phyloP scores from a whole-genome alignment of 2,329 filamentous ascomycete genomes.

The Leptosphaerulina australis region DNA sequence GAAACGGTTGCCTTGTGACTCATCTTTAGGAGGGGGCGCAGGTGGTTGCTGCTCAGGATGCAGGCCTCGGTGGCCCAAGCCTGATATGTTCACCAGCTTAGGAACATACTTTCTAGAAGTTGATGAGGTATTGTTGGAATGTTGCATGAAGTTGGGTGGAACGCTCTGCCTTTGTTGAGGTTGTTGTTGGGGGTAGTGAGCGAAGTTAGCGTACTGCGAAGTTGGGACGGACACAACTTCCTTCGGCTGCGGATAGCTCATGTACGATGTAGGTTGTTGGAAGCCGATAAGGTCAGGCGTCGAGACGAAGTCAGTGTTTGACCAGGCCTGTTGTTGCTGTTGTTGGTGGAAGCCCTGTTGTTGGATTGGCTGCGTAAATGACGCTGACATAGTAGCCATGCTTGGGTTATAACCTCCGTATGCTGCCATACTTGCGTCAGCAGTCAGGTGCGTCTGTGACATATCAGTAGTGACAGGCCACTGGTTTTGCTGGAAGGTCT shows the following conservation, averaged over 20 bases:
- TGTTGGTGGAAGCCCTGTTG: constrained; percentile 41
- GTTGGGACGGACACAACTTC: constrained; percentile 43
- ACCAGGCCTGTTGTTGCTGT: constrained; percentile 39
- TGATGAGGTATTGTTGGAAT: constrained; percentile 27
- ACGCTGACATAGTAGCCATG: constrained; percentile 40
- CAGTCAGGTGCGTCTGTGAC: constrained; percentile 35
- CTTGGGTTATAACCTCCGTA: constrained; percentile 38
- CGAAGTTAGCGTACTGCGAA: constrained; percentile 44
- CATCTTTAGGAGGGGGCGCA: constrained; percentile 45
- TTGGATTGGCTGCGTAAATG: constrained; percentile 41
- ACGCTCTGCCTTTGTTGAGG: constrained; percentile 40
- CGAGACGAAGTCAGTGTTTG: constrained; percentile 44
- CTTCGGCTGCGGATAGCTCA: constrained; percentile 41
- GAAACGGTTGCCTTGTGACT: constrained; percentile 42
- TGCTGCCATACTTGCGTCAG: constrained; percentile 37
- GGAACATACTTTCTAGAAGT: constrained; percentile 41
- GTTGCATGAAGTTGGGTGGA: constrained; percentile 44
- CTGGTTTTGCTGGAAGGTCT: constrained; percentile 35
- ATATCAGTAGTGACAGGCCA: constrained; percentile 47
- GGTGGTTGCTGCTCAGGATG: constrained; percentile 43
- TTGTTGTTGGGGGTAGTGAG: constrained; percentile 31
- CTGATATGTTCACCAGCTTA: constrained; percentile 45
- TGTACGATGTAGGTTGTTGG: constrained; percentile 39
- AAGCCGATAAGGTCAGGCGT: constrained; percentile 44
- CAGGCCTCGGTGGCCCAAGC: constrained; percentile 32